Evolutionary conservation across 768 basidiomycete species (phyloP).

Genomic region (Basidioascus undulatus): DNA sequence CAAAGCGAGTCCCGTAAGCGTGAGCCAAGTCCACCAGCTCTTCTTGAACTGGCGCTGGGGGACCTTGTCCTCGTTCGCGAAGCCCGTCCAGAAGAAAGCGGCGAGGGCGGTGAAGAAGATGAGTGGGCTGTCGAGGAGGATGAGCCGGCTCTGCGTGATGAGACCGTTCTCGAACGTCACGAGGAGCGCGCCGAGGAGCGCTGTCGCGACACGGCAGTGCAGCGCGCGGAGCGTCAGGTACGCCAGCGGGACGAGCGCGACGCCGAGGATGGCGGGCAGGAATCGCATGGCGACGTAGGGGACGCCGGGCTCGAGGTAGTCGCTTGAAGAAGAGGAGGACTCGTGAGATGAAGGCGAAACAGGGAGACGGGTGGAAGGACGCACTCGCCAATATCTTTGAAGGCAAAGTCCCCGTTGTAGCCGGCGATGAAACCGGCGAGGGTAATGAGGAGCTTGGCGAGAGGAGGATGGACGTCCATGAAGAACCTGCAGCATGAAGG

Average conservation of each 20-base stretch:
- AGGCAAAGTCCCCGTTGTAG: slow-evolving; percentile 83
- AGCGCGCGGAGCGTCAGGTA: slow-evolving; percentile 85
- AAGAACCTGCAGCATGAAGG: too few species aligned
- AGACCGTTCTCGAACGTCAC: slow-evolving; percentile 93
- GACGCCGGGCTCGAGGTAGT: slow-evolving; percentile 42
- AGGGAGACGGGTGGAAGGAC: neutral
- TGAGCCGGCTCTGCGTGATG: slow-evolving; percentile 83
- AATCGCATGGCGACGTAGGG: slow-evolving; percentile 95
- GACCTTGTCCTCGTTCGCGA: slow-evolving; percentile 63
- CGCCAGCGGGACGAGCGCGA: slow-evolving; percentile 66
- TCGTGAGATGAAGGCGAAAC: neutral
- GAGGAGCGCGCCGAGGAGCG: slow-evolving; percentile 70
- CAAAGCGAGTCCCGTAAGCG: slow-evolving; percentile 61
- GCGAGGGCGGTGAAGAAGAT: slow-evolving; percentile 92
- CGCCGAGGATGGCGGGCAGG: slow-evolving; percentile 71
- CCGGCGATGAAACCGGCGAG: slow-evolving; percentile 67
- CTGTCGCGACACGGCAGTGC: slow-evolving; percentile 73
- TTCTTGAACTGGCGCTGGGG: slow-evolving; percentile 2
- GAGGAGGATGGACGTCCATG: slow-evolving; percentile 81
- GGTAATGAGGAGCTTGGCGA: slow-evolving; percentile 87
- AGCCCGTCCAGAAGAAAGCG: slow-evolving; percentile 62
- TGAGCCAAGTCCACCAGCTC: slow-evolving; percentile 64
- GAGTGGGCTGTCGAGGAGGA: slow-evolving; percentile 92
- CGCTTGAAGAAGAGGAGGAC: slow-evolving; percentile 22
- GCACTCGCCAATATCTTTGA: slow-evolving; percentile 92